Conservation (phyloP, 1,284 basidiomycete species). For the Ceratobasidium sp. region DNA sequence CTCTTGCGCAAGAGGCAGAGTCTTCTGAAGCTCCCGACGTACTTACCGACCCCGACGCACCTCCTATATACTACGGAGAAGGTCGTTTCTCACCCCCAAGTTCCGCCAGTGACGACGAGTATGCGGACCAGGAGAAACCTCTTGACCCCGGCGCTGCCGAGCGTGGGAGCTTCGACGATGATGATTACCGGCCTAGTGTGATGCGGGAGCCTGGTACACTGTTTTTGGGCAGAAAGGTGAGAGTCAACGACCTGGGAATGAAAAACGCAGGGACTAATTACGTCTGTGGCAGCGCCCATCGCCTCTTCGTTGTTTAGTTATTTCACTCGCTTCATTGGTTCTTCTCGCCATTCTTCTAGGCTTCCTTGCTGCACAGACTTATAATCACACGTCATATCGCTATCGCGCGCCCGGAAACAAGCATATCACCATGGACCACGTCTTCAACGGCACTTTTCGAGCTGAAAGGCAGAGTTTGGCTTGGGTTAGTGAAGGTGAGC, state of each 20-base stretch:
- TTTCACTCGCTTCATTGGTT: conserved; percentile 68
- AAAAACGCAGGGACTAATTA: conserved; percentile 20
- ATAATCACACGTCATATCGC: conserved; percentile 64
- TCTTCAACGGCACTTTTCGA: conserved; percentile 90
- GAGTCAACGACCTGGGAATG: not conserved
- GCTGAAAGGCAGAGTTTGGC: conserved; percentile 65
- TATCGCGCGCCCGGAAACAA: conserved; percentile 68
- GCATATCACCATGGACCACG: conserved; percentile 86
- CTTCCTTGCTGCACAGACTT: conserved; percentile 76
- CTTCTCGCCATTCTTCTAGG: conserved; percentile 73
- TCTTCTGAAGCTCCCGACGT: conserved; percentile 23
- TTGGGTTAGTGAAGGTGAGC: conserved; percentile 90
- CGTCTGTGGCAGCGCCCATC: conserved; percentile 45
- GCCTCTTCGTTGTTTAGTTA: conserved; percentile 59
- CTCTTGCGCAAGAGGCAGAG: conserved; percentile 48
- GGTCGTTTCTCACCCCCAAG: conserved; percentile 78
- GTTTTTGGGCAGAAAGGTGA: conserved; percentile 51
- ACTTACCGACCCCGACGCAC: conserved; percentile 50
- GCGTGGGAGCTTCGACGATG: conserved; percentile 45
- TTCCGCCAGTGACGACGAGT: conserved; percentile 74
- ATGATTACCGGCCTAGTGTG: conserved; percentile 23
- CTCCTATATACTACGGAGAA: conserved; percentile 74
- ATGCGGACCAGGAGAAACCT: conserved; percentile 47
- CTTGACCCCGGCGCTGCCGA: conserved; percentile 41
- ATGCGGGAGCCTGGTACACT: conserved; percentile 34